Base-by-base conservation (phyloP, 2,329 filamentous ascomycete species). In the Ophiostoma angusticollis region DNA sequence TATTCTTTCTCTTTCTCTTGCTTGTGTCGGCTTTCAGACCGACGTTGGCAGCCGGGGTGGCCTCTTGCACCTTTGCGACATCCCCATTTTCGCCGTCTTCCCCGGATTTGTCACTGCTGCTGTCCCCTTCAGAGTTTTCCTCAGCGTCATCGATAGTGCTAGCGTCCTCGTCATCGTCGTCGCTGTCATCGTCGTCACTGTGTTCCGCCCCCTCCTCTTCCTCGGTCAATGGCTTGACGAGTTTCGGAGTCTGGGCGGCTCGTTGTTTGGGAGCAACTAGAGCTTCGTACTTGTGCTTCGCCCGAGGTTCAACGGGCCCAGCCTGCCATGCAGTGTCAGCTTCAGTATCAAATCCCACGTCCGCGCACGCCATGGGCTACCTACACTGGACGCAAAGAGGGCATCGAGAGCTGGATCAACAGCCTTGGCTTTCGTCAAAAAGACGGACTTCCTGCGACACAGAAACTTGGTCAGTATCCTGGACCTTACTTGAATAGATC, bases 371-470 rank as follows among this genome's bases (percentile, higher is more conserved):
- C 5, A 4, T 34, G 19, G 23, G 22, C 38, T 35, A 33, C 37
- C 16, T 70, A 84, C 80, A 65, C 81, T 85, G 41, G 69, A 65
- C 41, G 78, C 70, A 60, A 86, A 86, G 28, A 86, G 67, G 45
- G 78, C 76, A 52, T 78, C 68, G 48, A 86, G 64, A 40, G 68
- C 62, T 55, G 80, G 78, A 63, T 86, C 80, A 44, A 85, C 65
- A 43, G 68, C 65, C 56, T 72, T 72, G 41, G 63, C 59, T 25
- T 66, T 59, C 45, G 63, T 64, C 37, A 57, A 48, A 44, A 74
- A 50, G 12, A 42, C 8, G 2, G 38, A 42, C 28, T 46, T 46
- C 39, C 42, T 47, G 16, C n/a, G n/a, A n/a, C 16, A 7, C 0
- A 28, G 9, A 21, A 6, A 36, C n/a, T n/a, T n/a, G n/a, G n/a